Conservation (phyloP, 352 stramenopile species). For the Salisapilia sapeloensis region DNA sequence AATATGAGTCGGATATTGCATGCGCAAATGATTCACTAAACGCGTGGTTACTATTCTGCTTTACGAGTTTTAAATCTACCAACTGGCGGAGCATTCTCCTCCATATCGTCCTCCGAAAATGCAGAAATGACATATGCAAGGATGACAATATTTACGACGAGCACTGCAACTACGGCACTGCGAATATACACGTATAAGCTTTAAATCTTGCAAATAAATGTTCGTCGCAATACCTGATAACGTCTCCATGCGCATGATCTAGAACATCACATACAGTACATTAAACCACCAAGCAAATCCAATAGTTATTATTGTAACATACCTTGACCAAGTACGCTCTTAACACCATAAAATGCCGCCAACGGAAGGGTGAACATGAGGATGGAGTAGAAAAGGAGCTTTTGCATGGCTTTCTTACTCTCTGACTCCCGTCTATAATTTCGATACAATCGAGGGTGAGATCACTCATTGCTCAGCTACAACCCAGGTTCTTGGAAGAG, state of each 20-base stretch:
- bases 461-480: too few species aligned
- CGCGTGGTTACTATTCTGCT: slow-evolving; percentile 22
- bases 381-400: slow-evolving; percentile 51
- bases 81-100: slow-evolving; percentile 26
- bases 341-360: slow-evolving; percentile 41
- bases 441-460: too few species aligned
- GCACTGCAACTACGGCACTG: slow-evolving; percentile 51
- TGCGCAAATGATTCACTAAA: too few species aligned
- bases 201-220: neutral
- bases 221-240: slow-evolving; percentile 29
- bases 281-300: neutral
- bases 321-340: slow-evolving; percentile 25
- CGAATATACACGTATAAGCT: neutral
- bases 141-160: slow-evolving; percentile 66
- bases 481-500: too few species aligned
- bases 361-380: slow-evolving; percentile 49
- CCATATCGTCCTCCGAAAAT: slow-evolving; percentile 32
- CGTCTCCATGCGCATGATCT: slow-evolving; percentile 34
- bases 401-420: too few species aligned
- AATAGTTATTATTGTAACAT: neutral
- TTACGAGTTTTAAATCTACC: slow-evolving; percentile 37
- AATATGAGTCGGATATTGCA: too few species aligned
- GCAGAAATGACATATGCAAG: slow-evolving; percentile 59
- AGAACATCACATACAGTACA: neutral
- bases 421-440: too few species aligned